These are phyloP conservation scores for Leptographium flavum DNA, from an alignment of 2,329 filamentous ascomycete genomes.

Conservation along the genomic window DNA sequence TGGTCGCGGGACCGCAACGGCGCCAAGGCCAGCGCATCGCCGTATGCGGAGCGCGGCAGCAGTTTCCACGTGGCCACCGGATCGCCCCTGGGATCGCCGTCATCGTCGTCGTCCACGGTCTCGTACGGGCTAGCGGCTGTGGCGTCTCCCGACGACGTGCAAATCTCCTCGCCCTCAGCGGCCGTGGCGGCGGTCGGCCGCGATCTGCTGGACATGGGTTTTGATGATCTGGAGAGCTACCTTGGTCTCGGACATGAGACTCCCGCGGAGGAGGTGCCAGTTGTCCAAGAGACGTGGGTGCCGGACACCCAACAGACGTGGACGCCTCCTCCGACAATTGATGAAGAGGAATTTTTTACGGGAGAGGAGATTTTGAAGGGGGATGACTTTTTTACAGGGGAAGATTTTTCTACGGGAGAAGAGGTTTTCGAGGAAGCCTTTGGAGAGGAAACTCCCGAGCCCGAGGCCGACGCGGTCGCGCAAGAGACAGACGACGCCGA, in stretches of 20 bases:
- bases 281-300: neutral
- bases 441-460: constrained; percentile 3
- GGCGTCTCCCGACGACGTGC: constrained; percentile 16
- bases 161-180: constrained; percentile 33
- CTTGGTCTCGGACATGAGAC: constrained; percentile 7
- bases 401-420: constrained; percentile 6
- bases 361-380: constrained; percentile 3
- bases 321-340: constrained; percentile 7
- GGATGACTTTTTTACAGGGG: constrained; percentile 12
- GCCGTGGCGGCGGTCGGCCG: constrained; percentile 38
- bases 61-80: constrained; percentile 14
- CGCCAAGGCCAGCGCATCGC: constrained; percentile 15
- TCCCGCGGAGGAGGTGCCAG: neutral
- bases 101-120: constrained; percentile 1
- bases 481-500: too few species aligned
- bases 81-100: constrained; percentile 5
- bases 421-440: constrained; percentile 11
- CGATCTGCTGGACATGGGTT: constrained; percentile 29
- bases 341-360: constrained; percentile 16
- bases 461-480: constrained; percentile 8
- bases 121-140: constrained; percentile 1
- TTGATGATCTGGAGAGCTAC: constrained; percentile 23
- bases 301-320: neutral
- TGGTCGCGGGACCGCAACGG: constrained; percentile 24
- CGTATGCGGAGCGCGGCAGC: neutral